Percentiles rank a stretch among this genome's conserved stretches.
phyloP scores from a whole-genome alignment of 371 early-diverging fungal species.

The Mortierella sp. region DNA sequence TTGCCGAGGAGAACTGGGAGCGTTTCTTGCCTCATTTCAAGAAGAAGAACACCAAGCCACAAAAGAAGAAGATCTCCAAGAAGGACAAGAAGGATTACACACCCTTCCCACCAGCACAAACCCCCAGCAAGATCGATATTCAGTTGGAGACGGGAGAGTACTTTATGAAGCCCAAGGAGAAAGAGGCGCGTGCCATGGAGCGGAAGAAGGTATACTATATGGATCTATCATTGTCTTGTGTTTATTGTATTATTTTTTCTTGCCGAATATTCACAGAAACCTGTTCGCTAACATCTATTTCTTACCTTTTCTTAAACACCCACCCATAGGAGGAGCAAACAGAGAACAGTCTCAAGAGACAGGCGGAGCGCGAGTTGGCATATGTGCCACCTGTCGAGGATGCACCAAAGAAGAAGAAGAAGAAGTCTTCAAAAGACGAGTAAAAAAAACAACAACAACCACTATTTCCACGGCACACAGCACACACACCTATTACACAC shows the following conservation, averaged over 20 bases:
- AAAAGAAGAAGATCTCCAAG: slow-evolving; percentile 76
- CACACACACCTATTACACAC: neutral
- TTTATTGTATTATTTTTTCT: neutral
- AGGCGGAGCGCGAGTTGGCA: slow-evolving; percentile 76
- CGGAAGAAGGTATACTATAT: slow-evolving; percentile 68
- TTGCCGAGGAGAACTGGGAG: slow-evolving; percentile 98
- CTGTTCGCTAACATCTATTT: neutral
- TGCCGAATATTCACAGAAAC: neutral
- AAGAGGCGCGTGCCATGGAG: slow-evolving; percentile 69
- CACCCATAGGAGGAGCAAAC: slow-evolving; percentile 66
- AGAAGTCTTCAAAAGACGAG: slow-evolving; percentile 33
- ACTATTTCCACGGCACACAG: neutral
- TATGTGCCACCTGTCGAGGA: slow-evolving; percentile 85
- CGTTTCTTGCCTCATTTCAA: slow-evolving; percentile 99
- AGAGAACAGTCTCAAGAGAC: slow-evolving; percentile 70
- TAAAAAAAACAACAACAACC: neutral
- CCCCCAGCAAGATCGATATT: slow-evolving; percentile 92
- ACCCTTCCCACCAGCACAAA: slow-evolving; percentile 93
- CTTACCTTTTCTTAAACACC: neutral
- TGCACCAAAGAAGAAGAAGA: slow-evolving; percentile 61
- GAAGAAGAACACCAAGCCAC: slow-evolving; percentile 89
- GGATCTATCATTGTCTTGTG: neutral
- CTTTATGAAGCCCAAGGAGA: slow-evolving; percentile 85
- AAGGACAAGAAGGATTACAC: slow-evolving; percentile 85
- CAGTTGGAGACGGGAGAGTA: slow-evolving; percentile 97